These are phyloP conservation scores for Lachancea thermotolerans DNA, from an alignment of 805 yeast species.

Conservation along the genomic window DNA sequence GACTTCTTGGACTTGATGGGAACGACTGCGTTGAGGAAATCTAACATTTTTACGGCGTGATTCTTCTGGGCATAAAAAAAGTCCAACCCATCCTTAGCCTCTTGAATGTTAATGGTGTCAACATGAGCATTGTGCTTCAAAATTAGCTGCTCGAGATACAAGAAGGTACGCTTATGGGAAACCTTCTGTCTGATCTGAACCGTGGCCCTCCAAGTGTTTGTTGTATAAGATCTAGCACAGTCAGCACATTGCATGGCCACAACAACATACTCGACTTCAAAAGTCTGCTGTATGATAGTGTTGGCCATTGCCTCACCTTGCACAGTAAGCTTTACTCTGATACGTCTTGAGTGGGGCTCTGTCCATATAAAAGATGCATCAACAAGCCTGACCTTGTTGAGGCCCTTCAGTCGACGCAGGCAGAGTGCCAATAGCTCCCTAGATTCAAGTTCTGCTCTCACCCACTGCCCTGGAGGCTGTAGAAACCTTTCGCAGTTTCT, in stretches of 20 bases:
- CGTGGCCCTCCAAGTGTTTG: constrained; percentile 96
- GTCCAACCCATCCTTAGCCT: constrained; percentile 89
- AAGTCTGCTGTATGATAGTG: constrained; percentile 87
- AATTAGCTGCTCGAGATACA: constrained; percentile 91
- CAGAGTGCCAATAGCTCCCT: constrained; percentile 89
- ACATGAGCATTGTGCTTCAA: constrained; percentile 88
- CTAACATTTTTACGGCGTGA: constrained; percentile 92
- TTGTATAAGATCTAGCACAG: constrained; percentile 95
- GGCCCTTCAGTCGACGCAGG: constrained; percentile 79
- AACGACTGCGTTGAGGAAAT: constrained; percentile 75
- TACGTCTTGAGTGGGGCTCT: constrained; percentile 96
- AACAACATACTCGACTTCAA: constrained; percentile 91
- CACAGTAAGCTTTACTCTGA: constrained; percentile 83
- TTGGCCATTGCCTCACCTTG: constrained; percentile 95
- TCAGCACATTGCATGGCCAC: constrained; percentile 97
- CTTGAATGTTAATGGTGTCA: constrained; percentile 89
- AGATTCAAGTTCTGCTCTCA: constrained; percentile 82
- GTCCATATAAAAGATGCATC: constrained; percentile 98
- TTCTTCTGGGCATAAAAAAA: constrained; percentile 83
- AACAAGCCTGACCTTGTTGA: constrained; percentile 74
- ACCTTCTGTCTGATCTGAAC: constrained; percentile 98
- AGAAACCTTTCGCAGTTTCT: constrained; percentile 94
- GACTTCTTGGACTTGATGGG: constrained; percentile 81
- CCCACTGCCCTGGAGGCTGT: constrained; percentile 95
- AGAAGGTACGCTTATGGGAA: constrained; percentile 90